Evolutionary conservation across 2,329 filamentous ascomycete species (phyloP).

Genomic region (Chaetomium sp.): DNA sequence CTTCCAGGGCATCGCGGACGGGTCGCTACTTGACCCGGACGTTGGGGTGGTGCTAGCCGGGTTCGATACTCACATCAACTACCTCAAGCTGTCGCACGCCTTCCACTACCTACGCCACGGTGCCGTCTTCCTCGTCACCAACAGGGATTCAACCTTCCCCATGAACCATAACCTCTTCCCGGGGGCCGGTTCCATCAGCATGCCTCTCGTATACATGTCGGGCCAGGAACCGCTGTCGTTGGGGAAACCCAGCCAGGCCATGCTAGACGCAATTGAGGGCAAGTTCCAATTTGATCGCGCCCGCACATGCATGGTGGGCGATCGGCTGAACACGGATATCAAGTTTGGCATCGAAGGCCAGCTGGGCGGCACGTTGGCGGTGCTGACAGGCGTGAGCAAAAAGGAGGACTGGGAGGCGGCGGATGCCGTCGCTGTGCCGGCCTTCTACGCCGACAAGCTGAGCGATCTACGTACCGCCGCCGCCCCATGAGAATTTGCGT

Average conservation of each 20-base stretch:
- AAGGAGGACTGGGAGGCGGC: constrained; percentile 75
- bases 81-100: constrained; percentile 79
- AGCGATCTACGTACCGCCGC: constrained; percentile 55
- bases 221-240: constrained; percentile 66
- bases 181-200: constrained; percentile 76
- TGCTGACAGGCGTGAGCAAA: constrained; percentile 82
- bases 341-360: constrained; percentile 88
- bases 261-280: constrained; percentile 98
- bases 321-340: constrained; percentile 91
- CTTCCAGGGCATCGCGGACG: constrained; percentile 70
- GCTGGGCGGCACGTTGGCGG: constrained; percentile 83
- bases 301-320: constrained; percentile 91
- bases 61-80: constrained; percentile 91
- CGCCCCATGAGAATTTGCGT: neutral
- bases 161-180: constrained; percentile 79
- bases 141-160: constrained; percentile 84
- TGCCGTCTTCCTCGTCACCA: constrained; percentile 86
- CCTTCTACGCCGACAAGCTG: constrained; percentile 77
- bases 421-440: constrained; percentile 63
- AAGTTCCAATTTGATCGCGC: constrained; percentile 84
- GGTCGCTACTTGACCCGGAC: constrained; percentile 71
- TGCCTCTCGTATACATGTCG: constrained; percentile 69
- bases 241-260: constrained; percentile 94
- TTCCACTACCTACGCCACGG: constrained; percentile 80
- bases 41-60: constrained; percentile 87